These are phyloP conservation scores for Geranium incanum DNA, from an alignment of 441 rosid genomes.

Conservation along the genomic window DNA sequence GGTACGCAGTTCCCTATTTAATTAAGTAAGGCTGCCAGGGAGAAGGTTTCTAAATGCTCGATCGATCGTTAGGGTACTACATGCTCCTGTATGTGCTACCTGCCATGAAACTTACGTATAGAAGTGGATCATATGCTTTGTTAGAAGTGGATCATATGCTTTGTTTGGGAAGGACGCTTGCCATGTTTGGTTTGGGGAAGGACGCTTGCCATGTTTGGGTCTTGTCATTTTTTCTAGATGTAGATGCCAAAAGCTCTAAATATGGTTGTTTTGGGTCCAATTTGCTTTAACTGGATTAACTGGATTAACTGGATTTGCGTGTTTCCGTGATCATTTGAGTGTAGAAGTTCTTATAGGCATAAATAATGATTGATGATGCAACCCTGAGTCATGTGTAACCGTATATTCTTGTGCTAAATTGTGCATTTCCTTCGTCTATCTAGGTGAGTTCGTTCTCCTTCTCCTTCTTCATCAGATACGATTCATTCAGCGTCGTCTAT, in stretches of 20 bases:
- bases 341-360: background rate
- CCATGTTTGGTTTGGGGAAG: background rate
- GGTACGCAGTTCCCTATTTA: too few relatives aligned
- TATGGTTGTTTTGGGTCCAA: background rate
- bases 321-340: background rate
- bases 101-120: background rate
- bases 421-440: slow-evolving; percentile 11
- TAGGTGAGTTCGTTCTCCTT: too few relatives aligned
- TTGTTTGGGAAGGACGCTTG: background rate
- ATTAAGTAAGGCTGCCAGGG: too few relatives aligned
- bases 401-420: background rate
- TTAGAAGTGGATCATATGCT: slow-evolving; percentile 15
- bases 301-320: background rate
- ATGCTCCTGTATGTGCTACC: slow-evolving; percentile 36
- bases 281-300: too few relatives aligned
- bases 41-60: too few relatives aligned
- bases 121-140: slow-evolving; percentile 16
- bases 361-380: background rate
- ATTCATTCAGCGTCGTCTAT: slow-evolving; percentile 56
- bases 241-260: slow-evolving; percentile 2
- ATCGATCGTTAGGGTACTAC: too few relatives aligned
- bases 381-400: background rate
- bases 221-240: background rate
- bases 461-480: slow-evolving; percentile 35
- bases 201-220: background rate